phyloP scores from a whole-genome alignment of 148 eudicot genomes.

The Spergularia marina region DNA sequence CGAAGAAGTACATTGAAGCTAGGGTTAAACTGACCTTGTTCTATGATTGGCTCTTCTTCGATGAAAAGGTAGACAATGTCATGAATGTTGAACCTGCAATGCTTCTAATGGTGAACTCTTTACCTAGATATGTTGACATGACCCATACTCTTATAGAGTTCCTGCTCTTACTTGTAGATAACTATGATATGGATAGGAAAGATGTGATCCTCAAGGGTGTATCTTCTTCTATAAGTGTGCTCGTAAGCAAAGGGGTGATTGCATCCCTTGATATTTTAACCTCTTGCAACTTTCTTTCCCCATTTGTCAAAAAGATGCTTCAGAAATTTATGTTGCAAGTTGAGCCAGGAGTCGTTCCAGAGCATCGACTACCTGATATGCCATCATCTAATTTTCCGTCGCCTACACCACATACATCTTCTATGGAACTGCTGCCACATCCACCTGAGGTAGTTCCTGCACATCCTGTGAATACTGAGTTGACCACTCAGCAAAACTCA shows the following conservation, averaged over 20 bases:
- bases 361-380: slow-evolving; percentile 17
- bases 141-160: slow-evolving; percentile 78
- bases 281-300: slow-evolving; percentile 50
- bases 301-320: slow-evolving; percentile 56
- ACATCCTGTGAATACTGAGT: slow-evolving; percentile 16
- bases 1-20: slow-evolving; percentile 63
- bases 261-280: slow-evolving; percentile 57
- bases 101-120: slow-evolving; percentile 68
- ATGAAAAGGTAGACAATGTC: slow-evolving; percentile 59
- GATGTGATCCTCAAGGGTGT: slow-evolving; percentile 46
- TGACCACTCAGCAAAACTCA: neutral
- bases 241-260: slow-evolving; percentile 64
- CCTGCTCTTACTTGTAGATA: slow-evolving; percentile 58
- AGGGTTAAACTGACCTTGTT: slow-evolving; percentile 73
- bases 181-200: slow-evolving; percentile 71
- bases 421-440: neutral
- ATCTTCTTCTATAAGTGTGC: slow-evolving; percentile 45
- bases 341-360: slow-evolving; percentile 16
- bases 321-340: slow-evolving; percentile 33
- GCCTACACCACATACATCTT: slow-evolving; percentile 4
- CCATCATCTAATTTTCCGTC: slow-evolving; percentile 2
- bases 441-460: slow-evolving; percentile 4
- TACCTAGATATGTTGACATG: slow-evolving; percentile 62
- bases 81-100: slow-evolving; percentile 91
- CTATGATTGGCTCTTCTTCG: slow-evolving; percentile 94